Conservation (phyloP, 345 rosid species). For the Hypericum androsaemum region DNA sequence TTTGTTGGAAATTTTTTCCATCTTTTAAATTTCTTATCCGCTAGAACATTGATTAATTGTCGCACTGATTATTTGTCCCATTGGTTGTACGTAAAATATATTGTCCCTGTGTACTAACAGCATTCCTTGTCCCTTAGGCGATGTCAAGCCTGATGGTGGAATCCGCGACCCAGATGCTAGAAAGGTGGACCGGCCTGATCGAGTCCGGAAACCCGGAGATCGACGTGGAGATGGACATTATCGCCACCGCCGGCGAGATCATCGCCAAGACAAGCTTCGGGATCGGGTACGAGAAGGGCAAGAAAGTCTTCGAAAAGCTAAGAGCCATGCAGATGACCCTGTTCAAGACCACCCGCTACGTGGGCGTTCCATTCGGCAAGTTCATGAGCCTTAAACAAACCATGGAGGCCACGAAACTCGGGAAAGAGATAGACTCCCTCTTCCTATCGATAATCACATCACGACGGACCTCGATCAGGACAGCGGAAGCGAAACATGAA, state of each 20-base stretch:
- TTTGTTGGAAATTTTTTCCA: too few relatives aligned
- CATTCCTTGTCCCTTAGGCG: constrained; percentile 21
- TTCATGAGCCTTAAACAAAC: constrained; percentile 40
- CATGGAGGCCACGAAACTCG: constrained; percentile 44
- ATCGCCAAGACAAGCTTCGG: constrained; percentile 91
- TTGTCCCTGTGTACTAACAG: too few relatives aligned
- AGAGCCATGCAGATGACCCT: constrained; percentile 65
- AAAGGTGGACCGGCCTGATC: constrained; percentile 44
- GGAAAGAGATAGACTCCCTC: constrained; percentile 60
- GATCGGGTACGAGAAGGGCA: constrained; percentile 40
- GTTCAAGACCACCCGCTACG: constrained; percentile 66
- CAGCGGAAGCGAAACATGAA: neutral
- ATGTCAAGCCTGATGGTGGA: constrained; percentile 83
- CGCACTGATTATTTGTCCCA: too few relatives aligned
- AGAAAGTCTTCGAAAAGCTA: constrained; percentile 46
- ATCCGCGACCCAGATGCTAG: constrained; percentile 59
- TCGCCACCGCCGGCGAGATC: constrained; percentile 65
- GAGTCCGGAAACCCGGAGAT: constrained; percentile 40
- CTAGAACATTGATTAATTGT: too few relatives aligned
- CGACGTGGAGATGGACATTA: constrained; percentile 66
- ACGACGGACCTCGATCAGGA: constrained; percentile 23
- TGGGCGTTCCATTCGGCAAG: constrained; percentile 73
- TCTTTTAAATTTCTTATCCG: too few relatives aligned
- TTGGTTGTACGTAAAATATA: too few relatives aligned
- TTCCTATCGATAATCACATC: constrained; percentile 45